Base-by-base conservation (phyloP, 352 stramenopile genomes). In the Phytophthora hibernalis region DNA sequence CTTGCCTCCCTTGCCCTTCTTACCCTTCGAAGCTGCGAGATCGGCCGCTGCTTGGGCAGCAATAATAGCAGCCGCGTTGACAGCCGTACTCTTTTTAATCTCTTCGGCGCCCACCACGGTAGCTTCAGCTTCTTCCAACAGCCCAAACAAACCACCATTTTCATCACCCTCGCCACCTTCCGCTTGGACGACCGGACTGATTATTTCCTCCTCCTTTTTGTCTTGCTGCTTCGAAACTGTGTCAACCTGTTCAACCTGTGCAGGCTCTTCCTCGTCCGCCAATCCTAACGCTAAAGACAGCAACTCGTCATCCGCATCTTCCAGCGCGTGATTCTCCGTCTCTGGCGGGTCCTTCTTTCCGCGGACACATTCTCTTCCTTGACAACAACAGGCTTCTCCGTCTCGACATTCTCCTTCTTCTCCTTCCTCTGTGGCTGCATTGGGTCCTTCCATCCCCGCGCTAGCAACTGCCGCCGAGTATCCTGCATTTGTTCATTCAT, bases 401-500 rank as follows among this genome's bases (percentile, higher is more conserved):
- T 61, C 15, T 67, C 60, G 2, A 42, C 11, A 28, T 59, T 28
- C 49, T 82, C 79, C 56, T 84, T 85, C 16, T 65, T 77, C 51
- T 88, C 71, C 31, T 53, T 47, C 31, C 77, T 80, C 1, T 65
- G 63, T 16, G 81, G 53, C 15, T 89, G 54, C 35, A 75, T 62
- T 1, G 58, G 68, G 59, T 84, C 84, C 59, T 80, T 74, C 42
- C 68, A 64, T 13, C 90, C 83, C 18, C 87, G 62, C 31, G 80
- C 73, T 1, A 77, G 54, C 37, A 90, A 37, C 48, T 78, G 56
- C 13, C 80, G 74, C 44, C 85, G 64, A 11, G 75, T 81, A 0
- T 73, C 65, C 22, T 75, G 78, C 44, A 89, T 22, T 44, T 78
- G 72, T 0, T 76, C 74, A 21, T 80, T 76, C 43, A 79, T 38